Percentiles rank a stretch among this genome's conserved stretches.
Conservation (phyloP, 31 red algal species). For the Odonthalia washingtoniensis region DNA sequence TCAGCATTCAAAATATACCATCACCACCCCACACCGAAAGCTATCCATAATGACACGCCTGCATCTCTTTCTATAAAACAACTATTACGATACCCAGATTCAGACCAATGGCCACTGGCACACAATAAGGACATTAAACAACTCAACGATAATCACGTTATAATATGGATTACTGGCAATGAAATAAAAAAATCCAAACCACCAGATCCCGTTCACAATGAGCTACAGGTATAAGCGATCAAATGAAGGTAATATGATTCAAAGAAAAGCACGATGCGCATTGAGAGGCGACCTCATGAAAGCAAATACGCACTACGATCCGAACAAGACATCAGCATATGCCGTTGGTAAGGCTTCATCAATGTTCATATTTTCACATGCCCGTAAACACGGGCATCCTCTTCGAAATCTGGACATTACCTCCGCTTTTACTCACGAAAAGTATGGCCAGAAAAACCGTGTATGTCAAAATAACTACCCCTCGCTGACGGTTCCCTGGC, state of each 20-base stretch:
- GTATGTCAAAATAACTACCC: constrained; percentile 11
- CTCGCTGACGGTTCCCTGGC: constrained; percentile 7
- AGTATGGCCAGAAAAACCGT: constrained; percentile 4
- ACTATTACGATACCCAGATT: too few relatives aligned
- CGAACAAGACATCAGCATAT: constrained; percentile 30
- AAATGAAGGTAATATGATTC: not conserved
- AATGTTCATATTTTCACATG: not conserved
- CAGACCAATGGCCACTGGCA: too few relatives aligned
- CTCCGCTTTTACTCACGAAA: too few relatives aligned
- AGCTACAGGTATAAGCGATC: not conserved
- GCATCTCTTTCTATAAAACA: not conserved
- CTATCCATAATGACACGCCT: not conserved
- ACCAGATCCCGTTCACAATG: constrained; percentile 25
- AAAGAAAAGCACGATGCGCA: constrained; percentile 10
- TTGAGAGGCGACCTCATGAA: constrained; percentile 46
- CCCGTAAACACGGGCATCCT: not conserved
- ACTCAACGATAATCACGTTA: not conserved
- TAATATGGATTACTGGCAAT: not conserved
- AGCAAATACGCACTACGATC: constrained; percentile 4
- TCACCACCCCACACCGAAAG: not conserved
- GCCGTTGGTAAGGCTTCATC: not conserved
- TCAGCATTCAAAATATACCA: not conserved
- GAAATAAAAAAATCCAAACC: not conserved
- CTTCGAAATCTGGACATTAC: constrained; percentile 33
- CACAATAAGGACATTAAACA: too few relatives aligned